Evolutionary conservation across 2,329 filamentous ascomycete genomes (phyloP).

Genomic region (Paraphoma chrysanthemicola): DNA sequence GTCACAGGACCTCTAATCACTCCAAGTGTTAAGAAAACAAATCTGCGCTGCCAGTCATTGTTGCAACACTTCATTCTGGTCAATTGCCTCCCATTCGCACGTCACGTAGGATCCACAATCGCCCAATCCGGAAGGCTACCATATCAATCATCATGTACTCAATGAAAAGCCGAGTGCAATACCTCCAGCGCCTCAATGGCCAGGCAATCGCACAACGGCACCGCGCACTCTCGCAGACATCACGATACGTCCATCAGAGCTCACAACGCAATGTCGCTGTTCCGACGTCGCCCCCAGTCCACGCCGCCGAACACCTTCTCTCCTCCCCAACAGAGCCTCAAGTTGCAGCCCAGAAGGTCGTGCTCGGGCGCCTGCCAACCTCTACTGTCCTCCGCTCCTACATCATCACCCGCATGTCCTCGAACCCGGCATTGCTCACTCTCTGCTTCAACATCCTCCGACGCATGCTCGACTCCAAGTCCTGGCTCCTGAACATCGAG

Average conservation of each 20-base stretch:
- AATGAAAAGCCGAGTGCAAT: slow-evolving; percentile 32
- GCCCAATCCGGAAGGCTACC: not conserved
- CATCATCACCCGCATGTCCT: slow-evolving; percentile 73
- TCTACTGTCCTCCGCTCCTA: slow-evolving; percentile 72
- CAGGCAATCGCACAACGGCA: slow-evolving; percentile 25
- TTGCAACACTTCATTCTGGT: slow-evolving; percentile 4
- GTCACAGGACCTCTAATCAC: slow-evolving; percentile 19
- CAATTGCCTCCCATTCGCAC: slow-evolving; percentile 1
- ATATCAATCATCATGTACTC: slow-evolving; percentile 1
- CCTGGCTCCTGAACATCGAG: slow-evolving; percentile 73
- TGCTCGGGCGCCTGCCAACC: slow-evolving; percentile 72
- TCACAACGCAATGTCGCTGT: slow-evolving; percentile 38
- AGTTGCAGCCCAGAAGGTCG: slow-evolving; percentile 19
- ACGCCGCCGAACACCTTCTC: slow-evolving; percentile 23
- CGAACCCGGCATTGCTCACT: slow-evolving; percentile 71
- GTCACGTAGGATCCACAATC: not conserved
- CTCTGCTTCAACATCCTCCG: slow-evolving; percentile 74
- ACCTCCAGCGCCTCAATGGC: slow-evolving; percentile 30
- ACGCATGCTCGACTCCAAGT: slow-evolving; percentile 72
- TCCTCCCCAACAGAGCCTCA: slow-evolving; percentile 19
- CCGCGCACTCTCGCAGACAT: slow-evolving; percentile 24
- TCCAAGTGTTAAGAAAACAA: not conserved
- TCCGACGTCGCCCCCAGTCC: slow-evolving; percentile 24
- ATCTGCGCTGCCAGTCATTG: not conserved
- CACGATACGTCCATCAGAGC: slow-evolving; percentile 41